These are phyloP conservation scores for Hyphodiscus sp. DNA, from an alignment of 2,329 filamentous ascomycete genomes.

Conservation along the genomic window DNA sequence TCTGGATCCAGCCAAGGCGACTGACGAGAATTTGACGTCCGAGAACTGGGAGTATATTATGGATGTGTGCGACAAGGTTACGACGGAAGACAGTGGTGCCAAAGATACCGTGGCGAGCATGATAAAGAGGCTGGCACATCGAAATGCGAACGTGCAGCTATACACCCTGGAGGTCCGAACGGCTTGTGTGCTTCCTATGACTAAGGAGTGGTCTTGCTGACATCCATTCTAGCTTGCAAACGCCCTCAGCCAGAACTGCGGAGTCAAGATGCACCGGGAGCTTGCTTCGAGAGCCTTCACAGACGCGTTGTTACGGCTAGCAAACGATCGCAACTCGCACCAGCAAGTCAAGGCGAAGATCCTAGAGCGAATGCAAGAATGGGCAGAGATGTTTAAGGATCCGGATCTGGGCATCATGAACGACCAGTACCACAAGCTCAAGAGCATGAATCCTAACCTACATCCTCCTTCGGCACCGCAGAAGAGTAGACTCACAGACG, in stretches of 20 bases:
- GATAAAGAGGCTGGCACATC: constrained; percentile 67
- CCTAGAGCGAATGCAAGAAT: constrained; percentile 90
- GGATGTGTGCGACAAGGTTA: constrained; percentile 38
- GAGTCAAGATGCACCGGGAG: constrained; percentile 61
- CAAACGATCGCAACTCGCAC: constrained; percentile 92
- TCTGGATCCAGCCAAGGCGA: constrained; percentile 61
- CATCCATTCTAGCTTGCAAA: constrained; percentile 52
- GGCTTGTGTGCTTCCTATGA: background rate
- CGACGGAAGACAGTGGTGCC: constrained; percentile 38
- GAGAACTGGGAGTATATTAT: constrained; percentile 62
- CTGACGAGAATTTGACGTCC: constrained; percentile 85
- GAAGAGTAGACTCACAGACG: constrained; percentile 84
- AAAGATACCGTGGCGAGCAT: constrained; percentile 65
- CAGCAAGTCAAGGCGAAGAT: constrained; percentile 97
- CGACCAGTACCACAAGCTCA: constrained; percentile 83
- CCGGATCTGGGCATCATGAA: constrained; percentile 96
- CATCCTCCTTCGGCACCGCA: constrained; percentile 88
- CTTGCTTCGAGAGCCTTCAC: constrained; percentile 72
- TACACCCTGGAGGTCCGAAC: constrained; percentile 58
- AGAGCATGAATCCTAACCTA: constrained; percentile 77
- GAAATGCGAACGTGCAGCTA: constrained; percentile 73
- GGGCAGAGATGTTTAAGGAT: constrained; percentile 92
- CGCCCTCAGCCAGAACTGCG: constrained; percentile 67
- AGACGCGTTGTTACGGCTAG: constrained; percentile 83
- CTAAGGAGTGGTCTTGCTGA: constrained; percentile 6